Evolutionary conservation across 2,329 filamentous ascomycete species (phyloP).

Genomic region (Ascochyta koolunga): DNA sequence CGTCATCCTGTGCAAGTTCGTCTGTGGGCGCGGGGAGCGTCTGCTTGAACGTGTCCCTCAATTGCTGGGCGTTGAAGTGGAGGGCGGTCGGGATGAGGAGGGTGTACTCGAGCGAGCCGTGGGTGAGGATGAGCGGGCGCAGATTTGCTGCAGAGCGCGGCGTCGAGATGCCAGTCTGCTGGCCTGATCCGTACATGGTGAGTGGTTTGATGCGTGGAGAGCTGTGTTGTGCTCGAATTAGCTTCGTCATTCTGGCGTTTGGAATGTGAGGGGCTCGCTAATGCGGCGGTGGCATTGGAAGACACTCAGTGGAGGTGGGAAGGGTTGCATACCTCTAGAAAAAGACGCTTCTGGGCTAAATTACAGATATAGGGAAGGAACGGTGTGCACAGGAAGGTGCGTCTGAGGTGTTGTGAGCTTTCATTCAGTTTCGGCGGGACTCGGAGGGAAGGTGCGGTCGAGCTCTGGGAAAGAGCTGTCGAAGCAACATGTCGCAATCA

Average conservation of each 20-base stretch:
- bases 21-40: constrained; percentile 91
- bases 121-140: constrained; percentile 85
- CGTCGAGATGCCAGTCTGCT: constrained; percentile 95
- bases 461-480: constrained; percentile 15
- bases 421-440: constrained; percentile 9
- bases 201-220: constrained; percentile 14
- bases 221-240: constrained; percentile 10
- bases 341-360: constrained; percentile 14
- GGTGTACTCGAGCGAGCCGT: constrained; percentile 94
- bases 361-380: constrained; percentile 26
- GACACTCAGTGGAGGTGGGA: neutral
- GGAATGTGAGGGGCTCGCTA: constrained; percentile 8
- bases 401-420: constrained; percentile 30
- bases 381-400: constrained; percentile 24
- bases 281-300: neutral
- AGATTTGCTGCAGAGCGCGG: constrained; percentile 92
- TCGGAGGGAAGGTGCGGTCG: constrained; percentile 20
- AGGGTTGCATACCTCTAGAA: constrained; percentile 24
- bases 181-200: constrained; percentile 80
- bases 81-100: constrained; percentile 94
- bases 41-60: constrained; percentile 87
- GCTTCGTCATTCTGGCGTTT: constrained; percentile 5
- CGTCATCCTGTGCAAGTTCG: constrained; percentile 96
- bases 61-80: constrained; percentile 93
- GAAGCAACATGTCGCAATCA: neutral